A percentile compares a stretch with the other conserved stretches of the same genome.
phyloP scores from a whole-genome alignment of 768 basidiomycete species.

The Dictyophora rubrovolvata region DNA sequence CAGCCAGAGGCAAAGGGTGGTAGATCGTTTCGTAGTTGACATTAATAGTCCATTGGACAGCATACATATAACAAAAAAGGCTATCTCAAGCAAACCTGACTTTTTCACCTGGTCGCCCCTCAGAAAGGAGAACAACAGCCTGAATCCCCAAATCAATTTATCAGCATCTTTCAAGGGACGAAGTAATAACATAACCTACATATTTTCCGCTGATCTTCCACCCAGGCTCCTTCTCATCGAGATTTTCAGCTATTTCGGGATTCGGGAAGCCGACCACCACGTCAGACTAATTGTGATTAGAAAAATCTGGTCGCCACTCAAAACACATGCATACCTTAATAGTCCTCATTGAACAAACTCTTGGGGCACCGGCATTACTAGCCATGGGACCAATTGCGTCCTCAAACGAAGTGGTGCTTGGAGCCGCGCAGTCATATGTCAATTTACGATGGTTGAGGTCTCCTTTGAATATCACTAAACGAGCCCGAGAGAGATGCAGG shows the following conservation, averaged over 20 bases:
- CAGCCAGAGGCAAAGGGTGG: too few relatives aligned
- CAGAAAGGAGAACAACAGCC: constrained; percentile 82
- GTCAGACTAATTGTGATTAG: constrained; percentile 41
- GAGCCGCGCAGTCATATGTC: constrained; percentile 80
- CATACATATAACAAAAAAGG: too few relatives aligned
- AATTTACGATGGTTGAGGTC: constrained; percentile 89
- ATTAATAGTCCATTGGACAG: too few relatives aligned
- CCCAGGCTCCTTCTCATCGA: constrained; percentile 81
- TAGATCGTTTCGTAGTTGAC: too few relatives aligned
- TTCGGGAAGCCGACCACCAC: constrained; percentile 81
- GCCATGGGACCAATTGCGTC: constrained; percentile 91
- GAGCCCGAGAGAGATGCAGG: constrained; percentile 80
- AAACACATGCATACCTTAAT: constrained; percentile 44
- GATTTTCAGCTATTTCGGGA: constrained; percentile 58
- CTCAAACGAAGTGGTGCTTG: constrained; percentile 80
- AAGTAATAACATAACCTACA: constrained; percentile 37
- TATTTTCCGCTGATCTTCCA: constrained; percentile 99
- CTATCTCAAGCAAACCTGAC: constrained; percentile 54
- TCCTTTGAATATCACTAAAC: constrained; percentile 92
- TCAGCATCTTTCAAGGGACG: constrained; percentile 1
- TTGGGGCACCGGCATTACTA: constrained; percentile 77
- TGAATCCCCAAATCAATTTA: constrained; percentile 17
- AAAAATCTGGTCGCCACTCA: not conserved
- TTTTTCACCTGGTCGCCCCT: constrained; percentile 82
- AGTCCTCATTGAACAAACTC: constrained; percentile 76